A percentile compares a stretch with the other conserved stretches of the same genome.
Evolutionary conservation across 345 rosid genomes (phyloP).

Genomic region (Salix udensis): DNA sequence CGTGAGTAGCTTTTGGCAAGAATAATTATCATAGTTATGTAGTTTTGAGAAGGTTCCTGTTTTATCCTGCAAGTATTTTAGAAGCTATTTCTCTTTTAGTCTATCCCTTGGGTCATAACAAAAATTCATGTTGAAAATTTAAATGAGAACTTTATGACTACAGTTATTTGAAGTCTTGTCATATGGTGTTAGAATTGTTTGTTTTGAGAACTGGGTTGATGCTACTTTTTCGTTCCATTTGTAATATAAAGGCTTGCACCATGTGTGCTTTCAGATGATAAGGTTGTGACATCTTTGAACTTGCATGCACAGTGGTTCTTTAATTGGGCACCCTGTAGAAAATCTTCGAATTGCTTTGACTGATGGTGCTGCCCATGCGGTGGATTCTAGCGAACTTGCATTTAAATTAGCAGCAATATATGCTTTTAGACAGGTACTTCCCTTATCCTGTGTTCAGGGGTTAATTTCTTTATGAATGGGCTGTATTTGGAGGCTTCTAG

Average conservation of each 20-base stretch:
- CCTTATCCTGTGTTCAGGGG: background rate
- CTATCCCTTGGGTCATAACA: background rate
- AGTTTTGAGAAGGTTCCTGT: background rate
- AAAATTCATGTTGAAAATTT: background rate
- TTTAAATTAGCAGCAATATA: constrained; percentile 95
- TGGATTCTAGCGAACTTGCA: constrained; percentile 98
- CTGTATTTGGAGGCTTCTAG: background rate
- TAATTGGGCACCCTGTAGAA: constrained; percentile 96
- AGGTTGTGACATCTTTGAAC: constrained; percentile 1
- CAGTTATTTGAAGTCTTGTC: background rate
- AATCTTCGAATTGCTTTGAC: constrained; percentile 74
- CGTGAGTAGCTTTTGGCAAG: constrained; percentile 46
- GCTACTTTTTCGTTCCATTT: background rate
- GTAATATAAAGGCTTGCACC: background rate
- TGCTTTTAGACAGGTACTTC: constrained; percentile 81
- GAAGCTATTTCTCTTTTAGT: background rate
- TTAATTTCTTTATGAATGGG: background rate
- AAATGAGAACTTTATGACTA: background rate
- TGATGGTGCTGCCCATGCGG: constrained; percentile 92
- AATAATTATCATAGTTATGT: background rate
- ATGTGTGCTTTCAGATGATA: background rate
- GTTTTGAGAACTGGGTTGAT: background rate
- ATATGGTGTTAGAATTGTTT: background rate
- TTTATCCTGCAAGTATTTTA: background rate
- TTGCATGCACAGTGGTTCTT: constrained; percentile 64